phyloP scores from a whole-genome alignment of 169 alveolate genomes.

The Babesia bovis region DNA sequence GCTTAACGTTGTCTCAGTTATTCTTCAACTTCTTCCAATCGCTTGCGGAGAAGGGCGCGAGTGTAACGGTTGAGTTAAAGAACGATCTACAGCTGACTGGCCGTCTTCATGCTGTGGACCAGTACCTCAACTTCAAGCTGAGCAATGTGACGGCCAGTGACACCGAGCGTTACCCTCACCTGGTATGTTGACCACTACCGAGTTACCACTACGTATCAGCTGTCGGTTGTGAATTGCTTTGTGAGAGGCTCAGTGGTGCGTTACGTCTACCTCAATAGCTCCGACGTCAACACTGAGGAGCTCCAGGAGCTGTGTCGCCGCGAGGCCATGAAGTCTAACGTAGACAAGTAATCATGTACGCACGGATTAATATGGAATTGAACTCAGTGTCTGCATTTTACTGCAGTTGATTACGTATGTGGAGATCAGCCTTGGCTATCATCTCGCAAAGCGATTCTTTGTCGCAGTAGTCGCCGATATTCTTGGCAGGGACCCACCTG shows the following conservation, averaged over 20 bases:
- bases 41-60: slow-evolving; percentile 85
- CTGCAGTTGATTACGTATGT: slow-evolving; percentile 10
- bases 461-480: slow-evolving; percentile 46
- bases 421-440: slow-evolving; percentile 35
- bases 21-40: slow-evolving; percentile 89
- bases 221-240: slow-evolving; percentile 88
- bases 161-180: slow-evolving; percentile 88
- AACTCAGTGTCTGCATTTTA: too few species aligned
- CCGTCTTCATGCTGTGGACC: slow-evolving; percentile 89
- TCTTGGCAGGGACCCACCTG: slow-evolving; percentile 54
- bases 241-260: slow-evolving; percentile 94
- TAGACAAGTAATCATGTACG: slow-evolving; percentile 35
- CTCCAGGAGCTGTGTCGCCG: slow-evolving; percentile 89
- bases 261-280: slow-evolving; percentile 87
- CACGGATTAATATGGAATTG: neutral
- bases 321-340: slow-evolving; percentile 70
- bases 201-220: slow-evolving; percentile 16
- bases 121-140: slow-evolving; percentile 89
- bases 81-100: slow-evolving; percentile 92
- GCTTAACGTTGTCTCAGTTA: slow-evolving; percentile 63
- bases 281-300: slow-evolving; percentile 87
- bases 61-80: slow-evolving; percentile 91
- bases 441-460: slow-evolving; percentile 50
- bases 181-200: slow-evolving; percentile 65
- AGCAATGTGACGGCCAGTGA: slow-evolving; percentile 88